Evolutionary conservation across 2,329 filamentous ascomycete genomes (phyloP), one percentile per base, ranked within the genome.

Genomic region (Aureobasidium mangrovei): DNA sequence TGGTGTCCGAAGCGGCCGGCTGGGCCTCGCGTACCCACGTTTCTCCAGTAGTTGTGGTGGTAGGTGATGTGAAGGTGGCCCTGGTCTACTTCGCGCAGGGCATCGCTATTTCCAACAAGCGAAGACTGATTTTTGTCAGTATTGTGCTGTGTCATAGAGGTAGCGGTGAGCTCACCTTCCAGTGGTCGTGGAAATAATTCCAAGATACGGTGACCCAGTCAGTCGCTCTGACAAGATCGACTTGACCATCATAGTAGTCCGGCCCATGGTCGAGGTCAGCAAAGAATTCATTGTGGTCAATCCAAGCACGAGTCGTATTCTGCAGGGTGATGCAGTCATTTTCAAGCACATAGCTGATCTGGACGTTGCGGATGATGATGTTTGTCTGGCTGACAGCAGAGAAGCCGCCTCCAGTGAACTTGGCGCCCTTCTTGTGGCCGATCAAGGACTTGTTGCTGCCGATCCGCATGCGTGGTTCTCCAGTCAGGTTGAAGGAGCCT

Each of bases 141-240:
- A 51, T 41, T n/a, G 7, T 7, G 27, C 12, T 9, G 24, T 6
- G 35, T 2, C 5, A 1, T 4, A 10, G 8, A 27, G n/a, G 8
- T 18, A 26, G 2, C 9, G n/a, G 31, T 42, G 38, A 7, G 8
- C 43, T 27, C 33, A 52, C 46, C 54, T 66, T 77, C 69, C 72
- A 75, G 63, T 75, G 72, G 58, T 75, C 70, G 57, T 76, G 74
- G 67, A 76, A 74, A 59, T 74, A 75, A 63, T 75, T 76, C 70
- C 72, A 74, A 0, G 70, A 74, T 2, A 76, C 64, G 0, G 74
- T 77, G 55, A 76, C 64, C 63, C 66, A 76, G 63, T 76, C 73
- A 0, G 70, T 70, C 3, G 66, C 72, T 3, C 70, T 69, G 44
- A 73, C 70, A 36, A 75, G 73, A 42, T 76, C 74, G 31, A 74